Evolutionary conservation across 2,329 filamentous ascomycete species (phyloP), one percentile per base, ranked within the genome.

Genomic region (Xylaria multiplex): DNA sequence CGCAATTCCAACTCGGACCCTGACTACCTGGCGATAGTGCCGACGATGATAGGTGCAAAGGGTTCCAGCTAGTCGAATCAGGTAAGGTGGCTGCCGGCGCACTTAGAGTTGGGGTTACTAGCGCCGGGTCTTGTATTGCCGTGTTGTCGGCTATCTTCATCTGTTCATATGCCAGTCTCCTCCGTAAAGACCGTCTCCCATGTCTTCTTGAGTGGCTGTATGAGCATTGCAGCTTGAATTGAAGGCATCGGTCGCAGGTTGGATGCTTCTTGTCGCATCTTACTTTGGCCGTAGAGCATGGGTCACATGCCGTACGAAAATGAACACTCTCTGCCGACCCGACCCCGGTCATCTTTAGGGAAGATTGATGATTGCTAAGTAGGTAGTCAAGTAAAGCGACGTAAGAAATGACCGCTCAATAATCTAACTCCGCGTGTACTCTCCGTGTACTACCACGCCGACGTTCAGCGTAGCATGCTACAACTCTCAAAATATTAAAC

Each of bases 201-300:
- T 69, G 49, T 22, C 46, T 56, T 14, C 66, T 59, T n/a, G 66
- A 69, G 14, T 62, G 27, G 57, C 66, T 67, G 53, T 66, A 69
- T n/a, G 55, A 55, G 52, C 64, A 69, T 43, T 24, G 53, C 14
- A 64, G 46, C 16, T 49, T 59, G 59, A 55, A 53, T 30, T 63
- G 58, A 9, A 56, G 14, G 52, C 66, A 69, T 16, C 66, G 66
- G 30, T 56, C 48, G 54, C 64, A 69, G 22, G 59, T 6, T 2
- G 57, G 62, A 37, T 59, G 56, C 27, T 64, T 49, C 59, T 65
- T 66, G 40, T 67, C 64, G 45, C 66, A 69, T 16, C 63, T 35
- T 27, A 69, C 66, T 46, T 69, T 69, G 19, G 66, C 64, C 14
- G 40, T 43, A 6, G 66, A 66, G 50, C 66, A 69, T 2, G 48